Conservation (phyloP, 2,329 filamentous ascomycete species). For the Tolypocladium album region DNA sequence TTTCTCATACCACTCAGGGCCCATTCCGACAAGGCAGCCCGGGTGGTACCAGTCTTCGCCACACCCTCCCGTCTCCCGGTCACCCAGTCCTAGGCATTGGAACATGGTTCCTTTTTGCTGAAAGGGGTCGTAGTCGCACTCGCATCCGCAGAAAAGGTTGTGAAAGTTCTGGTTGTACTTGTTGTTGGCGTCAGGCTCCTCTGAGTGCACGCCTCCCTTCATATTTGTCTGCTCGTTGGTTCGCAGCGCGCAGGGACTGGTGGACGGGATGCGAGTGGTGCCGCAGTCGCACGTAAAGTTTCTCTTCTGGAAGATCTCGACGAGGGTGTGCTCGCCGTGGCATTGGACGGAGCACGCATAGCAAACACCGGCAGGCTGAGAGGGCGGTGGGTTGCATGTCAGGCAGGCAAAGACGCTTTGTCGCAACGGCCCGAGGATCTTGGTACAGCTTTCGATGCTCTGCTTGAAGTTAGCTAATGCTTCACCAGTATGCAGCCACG, state of each 20-base stretch:
- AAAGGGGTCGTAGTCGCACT: slow-evolving; percentile 76
- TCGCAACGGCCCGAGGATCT: slow-evolving; percentile 75
- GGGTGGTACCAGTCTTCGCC: slow-evolving; percentile 98
- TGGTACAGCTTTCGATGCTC: slow-evolving; percentile 91
- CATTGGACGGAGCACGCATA: slow-evolving; percentile 96
- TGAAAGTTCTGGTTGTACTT: slow-evolving; percentile 93
- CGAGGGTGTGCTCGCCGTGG: slow-evolving; percentile 87
- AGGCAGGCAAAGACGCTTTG: slow-evolving; percentile 88
- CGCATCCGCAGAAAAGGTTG: slow-evolving; percentile 86
- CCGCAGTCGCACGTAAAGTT: slow-evolving; percentile 96
- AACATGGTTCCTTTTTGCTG: slow-evolving; percentile 97
- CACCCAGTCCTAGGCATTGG: slow-evolving; percentile 81
- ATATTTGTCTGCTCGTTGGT: slow-evolving; percentile 60
- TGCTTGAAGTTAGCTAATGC: slow-evolving; percentile 24
- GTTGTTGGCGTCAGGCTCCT: slow-evolving; percentile 63
- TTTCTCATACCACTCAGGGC: slow-evolving; percentile 59
- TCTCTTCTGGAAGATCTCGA: slow-evolving; percentile 92
- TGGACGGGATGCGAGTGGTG: slow-evolving; percentile 64
- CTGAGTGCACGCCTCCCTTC: slow-evolving; percentile 67
- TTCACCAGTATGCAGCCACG: background rate
- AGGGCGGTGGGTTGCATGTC: slow-evolving; percentile 79
- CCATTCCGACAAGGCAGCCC: slow-evolving; percentile 76
- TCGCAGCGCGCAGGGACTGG: slow-evolving; percentile 66
- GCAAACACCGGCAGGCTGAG: slow-evolving; percentile 67
- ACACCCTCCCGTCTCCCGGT: slow-evolving; percentile 72